Conservation (phyloP, 371 early-diverging fungal genomes). For the Amoeboaphelidium occidentale region DNA sequence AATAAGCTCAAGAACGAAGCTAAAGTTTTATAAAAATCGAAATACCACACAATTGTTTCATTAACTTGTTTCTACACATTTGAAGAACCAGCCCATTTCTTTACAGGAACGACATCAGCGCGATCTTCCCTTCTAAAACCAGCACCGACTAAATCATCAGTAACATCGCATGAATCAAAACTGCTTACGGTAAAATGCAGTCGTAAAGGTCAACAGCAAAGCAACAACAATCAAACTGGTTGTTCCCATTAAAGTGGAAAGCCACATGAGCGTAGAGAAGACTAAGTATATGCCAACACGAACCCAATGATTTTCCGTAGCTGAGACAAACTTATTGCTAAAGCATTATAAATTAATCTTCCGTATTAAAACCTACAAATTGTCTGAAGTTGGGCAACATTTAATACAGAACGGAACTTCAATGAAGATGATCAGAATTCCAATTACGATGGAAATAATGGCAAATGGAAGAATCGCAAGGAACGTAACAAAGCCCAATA, state of each 20-base stretch:
- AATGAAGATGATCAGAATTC: not conserved
- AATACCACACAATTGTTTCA: not conserved
- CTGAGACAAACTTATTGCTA: not conserved
- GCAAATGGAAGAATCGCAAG: no score
- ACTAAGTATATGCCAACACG: not conserved
- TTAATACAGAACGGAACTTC: not conserved
- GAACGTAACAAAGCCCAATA: no score
- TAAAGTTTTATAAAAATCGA: slow-evolving; percentile 5
- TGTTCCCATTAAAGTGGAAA: not conserved
- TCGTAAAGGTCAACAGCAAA: not conserved
- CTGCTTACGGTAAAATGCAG: not conserved
- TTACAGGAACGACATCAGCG: not conserved
- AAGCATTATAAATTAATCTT: not conserved
- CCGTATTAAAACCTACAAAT: not conserved
- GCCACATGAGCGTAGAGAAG: not conserved
- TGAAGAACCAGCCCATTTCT: not conserved
- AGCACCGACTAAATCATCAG: no score
- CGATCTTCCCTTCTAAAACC: not conserved
- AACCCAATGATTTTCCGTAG: not conserved
- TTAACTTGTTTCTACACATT: not conserved
- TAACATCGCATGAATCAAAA: no score
- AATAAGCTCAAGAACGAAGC: slow-evolving; percentile 66
- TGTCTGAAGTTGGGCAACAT: not conserved
- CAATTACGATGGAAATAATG: not conserved
- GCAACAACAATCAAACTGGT: not conserved